Percentiles rank a stretch among this genome's conserved stretches.
Conservation (phyloP, 163 green algal species). For the Chlamydomonas reinhardtii region DNA sequence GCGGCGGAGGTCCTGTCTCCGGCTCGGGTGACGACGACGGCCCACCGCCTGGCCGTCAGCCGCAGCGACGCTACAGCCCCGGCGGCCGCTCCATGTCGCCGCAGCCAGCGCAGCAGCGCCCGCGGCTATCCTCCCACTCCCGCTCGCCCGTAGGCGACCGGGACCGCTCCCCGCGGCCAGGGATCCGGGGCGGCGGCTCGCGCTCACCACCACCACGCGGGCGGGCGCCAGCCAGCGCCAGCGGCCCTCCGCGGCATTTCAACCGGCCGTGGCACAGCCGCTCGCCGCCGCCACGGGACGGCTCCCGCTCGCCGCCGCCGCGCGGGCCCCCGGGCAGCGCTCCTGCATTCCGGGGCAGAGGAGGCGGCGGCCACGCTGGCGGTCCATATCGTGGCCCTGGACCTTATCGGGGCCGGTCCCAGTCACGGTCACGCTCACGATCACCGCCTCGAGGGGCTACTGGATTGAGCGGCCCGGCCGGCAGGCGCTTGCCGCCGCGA, state of each 20-base stretch:
- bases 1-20: not conserved
- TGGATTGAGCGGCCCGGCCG: no score
- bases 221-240: not conserved
- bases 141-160: not conserved
- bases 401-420: not conserved
- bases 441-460: conserved; percentile 12
- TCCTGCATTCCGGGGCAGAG: no score
- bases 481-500: no score
- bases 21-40: conserved; percentile 7
- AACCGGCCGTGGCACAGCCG: conserved; percentile 2
- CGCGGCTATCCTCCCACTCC: conserved; percentile 1
- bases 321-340: no score
- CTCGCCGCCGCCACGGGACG: not conserved
- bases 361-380: no score
- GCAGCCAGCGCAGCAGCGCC: not conserved
- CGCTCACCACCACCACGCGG: conserved; percentile 6
- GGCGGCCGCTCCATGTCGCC: conserved; percentile 27
- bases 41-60: conserved; percentile 7
- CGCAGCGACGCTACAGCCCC: conserved; percentile 18
- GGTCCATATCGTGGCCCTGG: no score
- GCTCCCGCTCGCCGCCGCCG: not conserved
- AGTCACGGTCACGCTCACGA: conserved; percentile 25
- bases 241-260: not conserved
- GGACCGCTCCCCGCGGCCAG: not conserved
- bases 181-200: not conserved